Conservation (phyloP, 2,329 filamentous ascomycete genomes). For the Calonectria henricotiae region DNA sequence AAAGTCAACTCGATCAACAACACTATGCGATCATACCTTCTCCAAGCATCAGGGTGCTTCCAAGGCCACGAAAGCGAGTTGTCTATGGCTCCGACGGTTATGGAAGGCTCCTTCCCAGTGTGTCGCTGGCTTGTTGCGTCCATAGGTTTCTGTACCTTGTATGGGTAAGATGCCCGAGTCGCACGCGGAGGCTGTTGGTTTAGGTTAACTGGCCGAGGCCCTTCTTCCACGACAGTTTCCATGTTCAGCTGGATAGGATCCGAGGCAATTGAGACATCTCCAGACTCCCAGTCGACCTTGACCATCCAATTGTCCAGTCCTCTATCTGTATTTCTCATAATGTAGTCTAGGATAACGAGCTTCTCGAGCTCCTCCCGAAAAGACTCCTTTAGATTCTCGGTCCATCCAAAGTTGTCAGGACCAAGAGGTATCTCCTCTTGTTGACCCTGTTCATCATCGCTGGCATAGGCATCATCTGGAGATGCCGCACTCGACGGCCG, state of each 20-base stretch:
- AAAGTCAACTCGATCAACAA: background rate
- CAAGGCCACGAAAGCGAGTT: slow-evolving; percentile 99
- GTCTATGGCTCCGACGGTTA: slow-evolving; percentile 93
- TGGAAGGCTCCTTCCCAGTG: slow-evolving; percentile 69
- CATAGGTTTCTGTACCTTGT: slow-evolving; percentile 89
- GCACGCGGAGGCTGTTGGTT: slow-evolving; percentile 61
- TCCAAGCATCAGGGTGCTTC: slow-evolving; percentile 96
- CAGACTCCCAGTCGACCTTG: slow-evolving; percentile 88
- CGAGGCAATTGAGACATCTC: slow-evolving; percentile 88
- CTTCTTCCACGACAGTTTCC: slow-evolving; percentile 65
- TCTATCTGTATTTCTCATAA: slow-evolving; percentile 98
- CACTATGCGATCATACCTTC: slow-evolving; percentile 62
- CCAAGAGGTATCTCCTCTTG: slow-evolving; percentile 69
- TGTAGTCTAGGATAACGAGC: slow-evolving; percentile 96
- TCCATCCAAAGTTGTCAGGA: slow-evolving; percentile 83
- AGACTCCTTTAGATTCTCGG: slow-evolving; percentile 87
- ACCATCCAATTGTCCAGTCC: slow-evolving; percentile 99
- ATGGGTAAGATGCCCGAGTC: slow-evolving; percentile 73
- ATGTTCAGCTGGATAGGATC: slow-evolving; percentile 82
- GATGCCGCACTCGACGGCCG: slow-evolving; percentile 71
- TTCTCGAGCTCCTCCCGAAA: slow-evolving; percentile 98
- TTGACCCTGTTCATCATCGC: slow-evolving; percentile 70
- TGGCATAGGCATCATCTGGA: slow-evolving; percentile 76
- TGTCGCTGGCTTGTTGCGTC: slow-evolving; percentile 73
- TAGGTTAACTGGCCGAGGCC: slow-evolving; percentile 76